Base-by-base conservation (phyloP, 202 grass and related monocot genomes). In the Bolboschoenoplectus hybrid region DNA sequence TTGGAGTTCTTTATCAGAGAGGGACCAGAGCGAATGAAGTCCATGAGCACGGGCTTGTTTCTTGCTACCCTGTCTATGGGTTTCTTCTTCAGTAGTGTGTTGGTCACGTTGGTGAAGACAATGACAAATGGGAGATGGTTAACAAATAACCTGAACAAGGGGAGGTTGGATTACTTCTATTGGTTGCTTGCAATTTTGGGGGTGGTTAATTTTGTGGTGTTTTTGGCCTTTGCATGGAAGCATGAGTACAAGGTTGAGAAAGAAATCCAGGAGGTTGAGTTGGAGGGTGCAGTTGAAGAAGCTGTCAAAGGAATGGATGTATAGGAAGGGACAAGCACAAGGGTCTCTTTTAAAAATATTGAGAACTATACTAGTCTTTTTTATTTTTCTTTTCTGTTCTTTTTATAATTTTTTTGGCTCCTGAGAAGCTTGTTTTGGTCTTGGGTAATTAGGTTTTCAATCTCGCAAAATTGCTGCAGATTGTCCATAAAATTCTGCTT, bases 1-100 rank as follows among this genome's bases (percentile, higher is more conserved):
- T 90, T 98, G 0, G 95, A 98, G 84, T 98, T 98, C 91, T 98
- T 98, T 87, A 98, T 98, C 78, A 89, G 90, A 7, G 93, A 98
- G 85, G 95, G 88, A 6, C 95, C 95, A 0, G 95, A 95, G 84
- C 16, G 90, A 68, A 98, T 98, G 93, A 98, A 98, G 84, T 98
- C 95, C 40, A 95, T 98, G 95, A 98, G 95, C 90, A 98, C 95
- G 16, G 93, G 85, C 6, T 87, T 97, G 2, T 95, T 97, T 36
- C 87, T 97, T 3, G 87, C 92, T 0, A 95, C 93, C 5, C 19
- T 97, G 6, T 88, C 95, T 20, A 91, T 91, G 95, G 95, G 95
- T 0, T 97, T 97, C 89, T 97, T 95, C 87, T 64, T 95, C 3
- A 98, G 95, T 88, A 95, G 93, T 81, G 70, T 94, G 84, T 85